These are phyloP conservation scores for Porcisia hertigi DNA, from an alignment of 208 protist species.

Conservation along the genomic window DNA sequence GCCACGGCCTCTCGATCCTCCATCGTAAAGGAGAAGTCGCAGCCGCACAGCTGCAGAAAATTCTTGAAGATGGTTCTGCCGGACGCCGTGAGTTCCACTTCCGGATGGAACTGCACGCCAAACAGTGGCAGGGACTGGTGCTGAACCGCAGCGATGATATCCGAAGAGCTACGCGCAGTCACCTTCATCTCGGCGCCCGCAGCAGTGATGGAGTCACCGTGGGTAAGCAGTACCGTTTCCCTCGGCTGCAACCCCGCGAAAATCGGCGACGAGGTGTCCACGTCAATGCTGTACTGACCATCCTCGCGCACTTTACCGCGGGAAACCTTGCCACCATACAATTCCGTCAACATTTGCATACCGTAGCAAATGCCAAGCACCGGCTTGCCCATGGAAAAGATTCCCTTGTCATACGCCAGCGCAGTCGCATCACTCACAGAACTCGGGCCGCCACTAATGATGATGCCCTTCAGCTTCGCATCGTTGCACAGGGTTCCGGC, in stretches of 20 bases:
- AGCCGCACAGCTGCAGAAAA: constrained; percentile 91
- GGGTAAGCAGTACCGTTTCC: constrained; percentile 93
- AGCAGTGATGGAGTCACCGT: constrained; percentile 89
- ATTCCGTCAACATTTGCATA: constrained; percentile 93
- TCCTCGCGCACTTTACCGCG: constrained; percentile 92
- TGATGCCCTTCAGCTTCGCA: constrained; percentile 84
- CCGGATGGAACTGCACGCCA: constrained; percentile 98
- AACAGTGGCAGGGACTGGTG: constrained; percentile 70
- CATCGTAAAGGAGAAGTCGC: constrained; percentile 79
- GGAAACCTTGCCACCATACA: constrained; percentile 91
- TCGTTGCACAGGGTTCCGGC: constrained; percentile 45
- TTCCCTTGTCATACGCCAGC: constrained; percentile 66
- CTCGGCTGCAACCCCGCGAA: constrained; percentile 61
- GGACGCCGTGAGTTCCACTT: constrained; percentile 96
- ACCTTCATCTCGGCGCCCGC: constrained; percentile 49
- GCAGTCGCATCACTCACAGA: constrained; percentile 90
- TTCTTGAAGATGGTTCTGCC: constrained; percentile 94
- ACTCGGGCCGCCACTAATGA: constrained; percentile 96
- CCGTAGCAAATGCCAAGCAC: constrained; percentile 98
- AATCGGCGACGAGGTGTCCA: constrained; percentile 60
- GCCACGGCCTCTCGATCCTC: constrained; percentile 89
- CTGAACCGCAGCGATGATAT: constrained; percentile 85
- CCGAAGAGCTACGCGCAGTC: constrained; percentile 64
- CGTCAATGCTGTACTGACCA: constrained; percentile 89
- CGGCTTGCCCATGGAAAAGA: constrained; percentile 88